Evolutionary conservation across 257 asterid genomes (phyloP), one percentile per base, ranked within the genome.

Genomic region (Solanum chaucha): DNA sequence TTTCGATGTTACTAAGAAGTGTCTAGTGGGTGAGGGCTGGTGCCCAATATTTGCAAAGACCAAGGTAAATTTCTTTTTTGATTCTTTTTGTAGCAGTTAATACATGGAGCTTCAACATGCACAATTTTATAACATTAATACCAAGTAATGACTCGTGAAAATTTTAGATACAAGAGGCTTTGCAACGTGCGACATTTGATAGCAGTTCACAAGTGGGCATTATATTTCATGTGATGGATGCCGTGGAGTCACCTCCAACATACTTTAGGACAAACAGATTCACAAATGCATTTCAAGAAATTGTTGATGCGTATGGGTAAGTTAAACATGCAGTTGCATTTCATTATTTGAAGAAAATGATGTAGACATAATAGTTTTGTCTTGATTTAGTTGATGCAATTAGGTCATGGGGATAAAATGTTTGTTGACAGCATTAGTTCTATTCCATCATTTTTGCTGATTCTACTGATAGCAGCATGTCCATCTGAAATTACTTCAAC

Each of bases 1-100:
- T 82, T 97, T 97, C 90, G 99, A 97, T 89, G 99, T 97, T 86
- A 97, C 99, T 2, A 95, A 97, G 93, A 97, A 96, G 88, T 97
- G 98, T 91, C 96, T 97, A 87, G 99, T 97, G 82, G 99, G 99
- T 74, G 99, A 97, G 94, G 99, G 99, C 87, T 97, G 99, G 99
- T 97, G 98, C 86, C 99, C 99, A 70, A 87, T 93, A 88, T 97
- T 93, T 93, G 95, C 99, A n/a, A 96, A 93, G 90, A 61, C 92
- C 28, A 91, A 92, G 98, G 99, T 96, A 87, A 10, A 51, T 48
- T 48, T 81, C 28, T 81, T 35, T 41, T 78, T 26, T 51, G 19
- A 84, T 80, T 81, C 20, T 51, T 51, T 32, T 17, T 48, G 38
- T 28, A 51, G 70, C 68, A 30, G 68, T 81, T 81, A 48, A 48